Base-by-base conservation (phyloP, 129 eudicot species). In the Dittrichia graveolens region DNA sequence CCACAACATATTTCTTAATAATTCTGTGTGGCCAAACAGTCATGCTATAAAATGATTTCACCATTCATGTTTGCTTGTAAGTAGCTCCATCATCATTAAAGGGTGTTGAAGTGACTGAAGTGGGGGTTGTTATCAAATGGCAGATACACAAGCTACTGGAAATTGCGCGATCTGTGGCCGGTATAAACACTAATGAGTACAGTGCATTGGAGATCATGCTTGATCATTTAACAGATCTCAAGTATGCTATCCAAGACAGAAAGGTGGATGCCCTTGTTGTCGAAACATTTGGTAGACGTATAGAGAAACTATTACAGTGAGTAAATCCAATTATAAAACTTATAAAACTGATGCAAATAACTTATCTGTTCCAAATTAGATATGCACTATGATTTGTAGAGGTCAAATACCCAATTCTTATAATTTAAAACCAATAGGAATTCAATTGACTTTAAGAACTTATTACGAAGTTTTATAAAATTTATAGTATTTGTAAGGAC, bases 231-330 rank as follows among this genome's bases (percentile, higher is more conserved):
- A 91, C 86, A 8, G 99, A 95, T 70, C 91, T 95, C 50, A 90
- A 90, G 72, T 88, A 86, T 80, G 84, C 94, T 69, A 88, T 90
- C 60, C 91, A 95, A 54, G 97, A 91, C 68, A 86, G 99, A 84
- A 95, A 91, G 84, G 99, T 83, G 88, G 99, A 95, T 83, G 99
- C 96, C 38, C 99, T 95, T 77, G 94, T 90, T 73, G 99, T 95
- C 40, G 97, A 95, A 81, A 95, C 99, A 58, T 95, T 95, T 65
- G 99, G 99, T 73, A 86, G 97, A 81, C 96, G 99, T 75, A 95
- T 88, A 76, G 99, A 95, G 84, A 95, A 86, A 79, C 73, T 95
- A 78, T 72, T 95, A 79, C 97, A 95, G 97, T 91, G 76, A 88
- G 97, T 88, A 41, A 50, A 49, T 50, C 34, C 44, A 68, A 39